phyloP scores from a whole-genome alignment of 1,139 yeast species.

The Lodderomyces orthopsilosis region DNA sequence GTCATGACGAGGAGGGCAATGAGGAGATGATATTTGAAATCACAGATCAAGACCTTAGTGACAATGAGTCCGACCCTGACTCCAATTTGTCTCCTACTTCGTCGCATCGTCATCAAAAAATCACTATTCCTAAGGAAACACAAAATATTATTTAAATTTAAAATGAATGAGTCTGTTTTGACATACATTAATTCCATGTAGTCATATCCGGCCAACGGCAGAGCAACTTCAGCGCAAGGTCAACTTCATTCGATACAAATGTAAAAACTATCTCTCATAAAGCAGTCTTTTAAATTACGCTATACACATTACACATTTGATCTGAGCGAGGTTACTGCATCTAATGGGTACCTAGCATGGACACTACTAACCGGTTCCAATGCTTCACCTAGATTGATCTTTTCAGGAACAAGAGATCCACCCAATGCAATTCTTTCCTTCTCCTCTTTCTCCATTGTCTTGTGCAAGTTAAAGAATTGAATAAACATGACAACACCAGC shows the following conservation, averaged over 20 bases:
- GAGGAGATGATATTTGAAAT: constrained; percentile 38
- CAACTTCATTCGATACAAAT: no score
- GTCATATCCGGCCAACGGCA: no score
- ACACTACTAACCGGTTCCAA: neutral
- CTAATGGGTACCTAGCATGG: neutral
- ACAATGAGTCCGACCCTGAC: neutral
- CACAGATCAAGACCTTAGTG: constrained; percentile 17
- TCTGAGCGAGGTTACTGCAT: neutral
- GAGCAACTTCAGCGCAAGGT: no score
- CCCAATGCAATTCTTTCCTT: constrained; percentile 21
- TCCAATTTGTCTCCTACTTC: constrained; percentile 2
- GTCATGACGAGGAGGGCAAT: constrained; percentile 16
- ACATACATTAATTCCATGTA: no score
- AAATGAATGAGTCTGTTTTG: no score
- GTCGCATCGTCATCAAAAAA: constrained; percentile 15
- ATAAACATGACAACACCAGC: constrained; percentile 42
- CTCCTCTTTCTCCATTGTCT: constrained; percentile 47
- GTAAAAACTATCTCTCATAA: no score
- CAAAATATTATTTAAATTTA: constrained; percentile 13
- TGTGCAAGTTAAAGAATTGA: constrained; percentile 53
- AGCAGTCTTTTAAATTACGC: no score
- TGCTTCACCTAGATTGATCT: constrained; percentile 1
- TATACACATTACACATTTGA: neutral
- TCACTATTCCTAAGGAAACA: constrained; percentile 18
- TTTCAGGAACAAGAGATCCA: neutral